These are phyloP conservation scores for Clitoria ternatea DNA, from an alignment of 306 rosid species.

Conservation along the genomic window DNA sequence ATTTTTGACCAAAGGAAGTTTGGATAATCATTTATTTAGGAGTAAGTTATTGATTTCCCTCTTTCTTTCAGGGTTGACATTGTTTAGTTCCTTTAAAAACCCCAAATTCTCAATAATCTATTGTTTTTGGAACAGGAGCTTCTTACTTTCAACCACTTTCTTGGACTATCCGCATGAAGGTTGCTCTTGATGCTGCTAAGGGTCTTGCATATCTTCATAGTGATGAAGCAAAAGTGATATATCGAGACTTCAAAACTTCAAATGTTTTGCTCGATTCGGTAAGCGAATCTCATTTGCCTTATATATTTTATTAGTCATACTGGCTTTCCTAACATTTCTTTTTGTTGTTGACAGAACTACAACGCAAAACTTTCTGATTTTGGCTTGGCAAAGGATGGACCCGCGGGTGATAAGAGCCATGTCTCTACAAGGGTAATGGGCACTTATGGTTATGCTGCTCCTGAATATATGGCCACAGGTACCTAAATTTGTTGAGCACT, in stretches of 20 bases:
- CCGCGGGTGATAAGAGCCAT: conserved; percentile 74
- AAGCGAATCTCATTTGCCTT: conserved; percentile 16
- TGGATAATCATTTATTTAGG: conserved; percentile 92
- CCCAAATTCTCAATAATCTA: background rate
- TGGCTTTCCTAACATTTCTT: conserved; percentile 19
- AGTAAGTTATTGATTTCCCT: conserved; percentile 54
- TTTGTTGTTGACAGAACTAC: conserved; percentile 47
- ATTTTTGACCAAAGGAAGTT: conserved; percentile 80
- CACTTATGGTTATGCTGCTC: conserved; percentile 96
- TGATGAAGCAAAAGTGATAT: conserved; percentile 88
- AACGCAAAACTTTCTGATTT: conserved; percentile 91
- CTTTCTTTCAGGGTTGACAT: conserved; percentile 12
- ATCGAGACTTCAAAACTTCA: conserved; percentile 80
- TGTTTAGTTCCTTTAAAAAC: background rate
- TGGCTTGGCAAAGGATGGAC: conserved; percentile 98
- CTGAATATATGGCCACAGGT: conserved; percentile 98
- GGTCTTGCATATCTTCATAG: conserved; percentile 97
- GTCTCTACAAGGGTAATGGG: conserved; percentile 99
- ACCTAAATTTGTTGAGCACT: conserved; percentile 19
- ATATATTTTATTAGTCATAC: conserved; percentile 15
- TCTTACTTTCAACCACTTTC: conserved; percentile 86
- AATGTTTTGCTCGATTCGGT: conserved; percentile 85
- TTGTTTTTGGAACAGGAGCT: conserved; percentile 55
- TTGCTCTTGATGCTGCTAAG: conserved; percentile 86
- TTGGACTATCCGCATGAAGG: conserved; percentile 80